Evolutionary conservation across 2,329 filamentous ascomycete genomes (phyloP).

Genomic region (Berkeleyomyces rouxiae): DNA sequence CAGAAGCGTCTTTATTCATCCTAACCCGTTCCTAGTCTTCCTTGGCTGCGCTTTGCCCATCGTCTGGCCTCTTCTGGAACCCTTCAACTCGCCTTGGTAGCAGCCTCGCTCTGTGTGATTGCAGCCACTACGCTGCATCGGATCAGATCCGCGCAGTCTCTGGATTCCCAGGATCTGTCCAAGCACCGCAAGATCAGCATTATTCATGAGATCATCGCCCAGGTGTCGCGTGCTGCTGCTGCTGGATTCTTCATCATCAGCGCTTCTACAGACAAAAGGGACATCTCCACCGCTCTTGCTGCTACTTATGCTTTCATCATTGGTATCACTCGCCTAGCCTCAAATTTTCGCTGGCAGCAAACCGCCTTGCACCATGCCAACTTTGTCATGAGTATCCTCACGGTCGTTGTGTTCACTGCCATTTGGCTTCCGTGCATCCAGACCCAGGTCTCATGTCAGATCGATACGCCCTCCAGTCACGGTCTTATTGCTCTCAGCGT

Average conservation of each 20-base stretch:
- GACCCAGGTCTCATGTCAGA: slow-evolving; percentile 19
- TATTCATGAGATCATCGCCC: slow-evolving; percentile 27
- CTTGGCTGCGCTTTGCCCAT: slow-evolving; percentile 7
- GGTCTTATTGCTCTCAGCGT: slow-evolving; percentile 19
- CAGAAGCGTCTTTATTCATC: background rate
- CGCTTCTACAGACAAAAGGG: slow-evolving; percentile 20
- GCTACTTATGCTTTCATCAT: slow-evolving; percentile 27
- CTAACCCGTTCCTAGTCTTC: slow-evolving; percentile 2
- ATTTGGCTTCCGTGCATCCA: slow-evolving; percentile 30
- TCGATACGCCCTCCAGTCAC: slow-evolving; percentile 11
- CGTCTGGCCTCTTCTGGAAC: background rate
- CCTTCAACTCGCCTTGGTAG: slow-evolving; percentile 6
- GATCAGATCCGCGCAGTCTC: background rate
- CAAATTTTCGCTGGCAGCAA: slow-evolving; percentile 20
- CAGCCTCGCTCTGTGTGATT: slow-evolving; percentile 2
- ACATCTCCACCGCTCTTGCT: slow-evolving; percentile 23
- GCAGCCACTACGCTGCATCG: background rate
- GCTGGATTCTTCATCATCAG: slow-evolving; percentile 25
- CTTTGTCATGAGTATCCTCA: slow-evolving; percentile 24
- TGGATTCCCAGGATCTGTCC: background rate
- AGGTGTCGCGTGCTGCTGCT: slow-evolving; percentile 24
- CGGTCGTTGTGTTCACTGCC: slow-evolving; percentile 23
- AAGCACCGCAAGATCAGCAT: slow-evolving; percentile 11
- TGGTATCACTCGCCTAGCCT: slow-evolving; percentile 29
- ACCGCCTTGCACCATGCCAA: slow-evolving; percentile 31